phyloP scores from a whole-genome alignment of 1,284 basidiomycete genomes.

The Apiotrichum veenhuisii region DNA sequence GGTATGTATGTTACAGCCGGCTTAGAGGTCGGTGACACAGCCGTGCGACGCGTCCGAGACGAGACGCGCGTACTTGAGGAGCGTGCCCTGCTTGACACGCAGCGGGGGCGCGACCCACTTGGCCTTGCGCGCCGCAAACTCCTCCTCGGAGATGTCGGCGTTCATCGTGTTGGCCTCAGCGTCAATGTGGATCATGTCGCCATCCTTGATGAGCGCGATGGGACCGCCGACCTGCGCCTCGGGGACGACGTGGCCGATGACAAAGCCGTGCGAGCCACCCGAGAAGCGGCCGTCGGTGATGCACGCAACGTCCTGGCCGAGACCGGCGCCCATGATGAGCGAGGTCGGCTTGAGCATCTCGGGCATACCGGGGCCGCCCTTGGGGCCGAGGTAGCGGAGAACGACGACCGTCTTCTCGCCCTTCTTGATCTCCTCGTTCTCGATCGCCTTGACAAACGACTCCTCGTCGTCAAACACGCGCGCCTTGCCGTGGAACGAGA shows the following conservation, averaged over 20 bases:
- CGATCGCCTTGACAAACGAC: constrained; percentile 77
- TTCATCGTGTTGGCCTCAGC: constrained; percentile 72
- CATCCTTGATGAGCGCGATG: constrained; percentile 89
- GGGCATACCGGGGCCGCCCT: constrained; percentile 90
- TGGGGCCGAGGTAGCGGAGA: constrained; percentile 92
- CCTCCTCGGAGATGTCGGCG: constrained; percentile 76
- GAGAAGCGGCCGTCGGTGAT: constrained; percentile 97
- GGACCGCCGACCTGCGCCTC: constrained; percentile 91
- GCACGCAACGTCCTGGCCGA: constrained; percentile 83
- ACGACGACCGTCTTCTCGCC: constrained; percentile 76
- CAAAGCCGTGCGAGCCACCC: constrained; percentile 63
- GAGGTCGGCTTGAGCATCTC: constrained; percentile 78
- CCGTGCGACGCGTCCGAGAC: constrained; percentile 66
- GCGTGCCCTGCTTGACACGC: constrained; percentile 75
- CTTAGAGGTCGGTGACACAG: constrained; percentile 40
- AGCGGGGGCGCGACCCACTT: constrained; percentile 80
- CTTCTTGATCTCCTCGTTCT: constrained; percentile 74
- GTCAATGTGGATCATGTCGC: constrained; percentile 80
- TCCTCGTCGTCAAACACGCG: constrained; percentile 63
- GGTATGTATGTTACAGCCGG: not conserved
- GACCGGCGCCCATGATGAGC: constrained; percentile 86
- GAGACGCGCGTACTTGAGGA: constrained; percentile 80
- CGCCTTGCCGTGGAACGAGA: constrained; percentile 60
- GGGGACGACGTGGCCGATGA: constrained; percentile 56
- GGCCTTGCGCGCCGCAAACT: constrained; percentile 65